A percentile compares a stretch with the other conserved stretches of the same genome.
Conservation (phyloP, 306 rosid genomes). For the Acmispon strigosus region DNA sequence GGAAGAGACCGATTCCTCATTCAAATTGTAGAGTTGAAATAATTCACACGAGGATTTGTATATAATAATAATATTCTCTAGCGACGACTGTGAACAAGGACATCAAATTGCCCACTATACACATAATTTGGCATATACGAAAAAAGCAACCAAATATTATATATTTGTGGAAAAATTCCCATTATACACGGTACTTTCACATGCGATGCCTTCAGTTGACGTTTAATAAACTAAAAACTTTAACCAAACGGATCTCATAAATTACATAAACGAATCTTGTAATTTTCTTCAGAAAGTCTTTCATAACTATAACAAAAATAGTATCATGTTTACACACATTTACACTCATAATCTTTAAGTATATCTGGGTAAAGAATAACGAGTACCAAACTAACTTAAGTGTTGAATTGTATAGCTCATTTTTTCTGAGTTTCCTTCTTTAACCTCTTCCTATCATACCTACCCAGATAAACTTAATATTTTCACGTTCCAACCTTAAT, state of each 20-base stretch:
- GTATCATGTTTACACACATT: not conserved
- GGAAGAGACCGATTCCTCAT: too few relatives aligned
- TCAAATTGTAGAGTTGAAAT: not conserved
- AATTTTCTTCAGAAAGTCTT: not conserved
- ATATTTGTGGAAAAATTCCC: too few relatives aligned
- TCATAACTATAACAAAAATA: not conserved
- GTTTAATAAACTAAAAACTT: not conserved
- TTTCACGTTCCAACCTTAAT: not conserved
- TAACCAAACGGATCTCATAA: not conserved
- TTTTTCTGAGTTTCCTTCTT: not conserved
- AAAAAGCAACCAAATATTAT: not conserved
- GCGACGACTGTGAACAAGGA: not conserved
- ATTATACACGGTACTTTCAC: not conserved
- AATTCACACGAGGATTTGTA: not conserved
- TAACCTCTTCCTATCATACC: conserved; percentile 3
- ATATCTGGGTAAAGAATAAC: not conserved
- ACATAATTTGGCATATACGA: not conserved
- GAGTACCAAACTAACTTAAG: not conserved
- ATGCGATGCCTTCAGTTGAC: not conserved
- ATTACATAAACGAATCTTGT: not conserved
- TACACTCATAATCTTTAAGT: not conserved
- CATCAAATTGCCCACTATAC: too few relatives aligned
- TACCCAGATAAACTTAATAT: not conserved
- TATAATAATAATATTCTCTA: not conserved
- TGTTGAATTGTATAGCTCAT: not conserved